Conservation (phyloP, 2,329 filamentous ascomycete genomes). For the Coniochaeta hoffmannii region DNA sequence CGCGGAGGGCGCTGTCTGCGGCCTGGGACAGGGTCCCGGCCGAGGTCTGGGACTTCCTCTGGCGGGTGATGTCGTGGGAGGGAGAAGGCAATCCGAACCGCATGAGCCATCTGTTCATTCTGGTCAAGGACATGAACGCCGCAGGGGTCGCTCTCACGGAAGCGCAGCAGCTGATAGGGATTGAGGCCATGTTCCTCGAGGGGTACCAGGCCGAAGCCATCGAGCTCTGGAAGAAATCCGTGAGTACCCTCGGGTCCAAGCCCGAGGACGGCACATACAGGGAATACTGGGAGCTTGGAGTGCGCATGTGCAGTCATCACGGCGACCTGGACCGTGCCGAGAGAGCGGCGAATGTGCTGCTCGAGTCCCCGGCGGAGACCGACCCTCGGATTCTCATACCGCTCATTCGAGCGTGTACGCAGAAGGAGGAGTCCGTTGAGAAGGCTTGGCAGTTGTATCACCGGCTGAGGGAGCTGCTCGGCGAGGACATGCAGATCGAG, state of each 20-base stretch:
- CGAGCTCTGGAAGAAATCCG: conserved; percentile 54
- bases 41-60: conserved; percentile 58
- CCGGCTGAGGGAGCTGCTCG: conserved; percentile 53
- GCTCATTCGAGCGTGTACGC: conserved; percentile 62
- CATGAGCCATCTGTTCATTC: conserved; percentile 50
- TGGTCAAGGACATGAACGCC: conserved; percentile 59
- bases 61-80: conserved; percentile 51
- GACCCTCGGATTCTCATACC: conserved; percentile 55
- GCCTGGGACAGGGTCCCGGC: conserved; percentile 49
- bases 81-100: conserved; percentile 46
- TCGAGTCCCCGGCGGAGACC: conserved; percentile 33
- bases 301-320: conserved; percentile 52
- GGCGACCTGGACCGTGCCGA: conserved; percentile 54
- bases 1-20: conserved; percentile 34
- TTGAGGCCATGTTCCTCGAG: conserved; percentile 60
- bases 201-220: conserved; percentile 54
- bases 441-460: conserved; percentile 63
- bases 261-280: conserved; percentile 32
- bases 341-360: conserved; percentile 45
- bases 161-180: conserved; percentile 55
- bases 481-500: conserved; percentile 53
- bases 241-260: conserved; percentile 41
- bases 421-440: conserved; percentile 37
- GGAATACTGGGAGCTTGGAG: conserved; percentile 57
- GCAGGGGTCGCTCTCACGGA: conserved; percentile 47